Base-by-base conservation (phyloP, 2,329 filamentous ascomycete species). In the Pseudopithomyces chartarum region DNA sequence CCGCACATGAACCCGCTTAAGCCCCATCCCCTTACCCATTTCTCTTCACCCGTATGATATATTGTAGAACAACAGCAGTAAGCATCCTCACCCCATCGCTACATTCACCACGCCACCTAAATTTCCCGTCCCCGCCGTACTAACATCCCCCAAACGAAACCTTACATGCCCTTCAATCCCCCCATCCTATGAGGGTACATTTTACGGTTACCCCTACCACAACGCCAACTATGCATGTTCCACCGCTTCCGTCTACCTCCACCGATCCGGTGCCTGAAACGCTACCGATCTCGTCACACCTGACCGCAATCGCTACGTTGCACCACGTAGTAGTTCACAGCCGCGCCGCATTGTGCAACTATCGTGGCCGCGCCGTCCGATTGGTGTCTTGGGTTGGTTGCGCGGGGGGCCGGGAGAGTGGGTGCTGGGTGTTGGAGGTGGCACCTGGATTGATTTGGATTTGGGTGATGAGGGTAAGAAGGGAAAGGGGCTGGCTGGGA, bases 361-460 rank as follows among this genome's bases (percentile, higher is more conserved):
- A 38, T 26, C 20, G 3, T 38, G 26, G 20, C 63, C 64, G 63
- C 52, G 49, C 17, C 19, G 55, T 66, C 67, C 65, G 68, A 70
- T 71, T 71, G 62, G 69, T 68, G 65, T 67, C 60, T 62, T 56
- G 51, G 52, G 60, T 32, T 15, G 29, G 53, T 23, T 40, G 39
- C 22, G 40, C 29, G 32, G 20, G n/a, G 39, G 29, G 49, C 62
- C 60, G 52, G 20, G 40, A 17, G 32, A 26, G 13, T 55, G 63
- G 64, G 32, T 53, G 40, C 39, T 29, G 57, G 38, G 65, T 64
- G 47, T 55, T 53, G 66, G 63, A 55, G 52, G 59, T 43, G 57
- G 60, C 58, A 38, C 52, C 7, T 10, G 34, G 45, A 44, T 44
- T 52, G 20, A 46, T 44, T 39, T 39, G 29, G 10, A 34, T 39